Conservation (phyloP, 2,329 filamentous ascomycete genomes). For the Coleophoma cylindrospora region DNA sequence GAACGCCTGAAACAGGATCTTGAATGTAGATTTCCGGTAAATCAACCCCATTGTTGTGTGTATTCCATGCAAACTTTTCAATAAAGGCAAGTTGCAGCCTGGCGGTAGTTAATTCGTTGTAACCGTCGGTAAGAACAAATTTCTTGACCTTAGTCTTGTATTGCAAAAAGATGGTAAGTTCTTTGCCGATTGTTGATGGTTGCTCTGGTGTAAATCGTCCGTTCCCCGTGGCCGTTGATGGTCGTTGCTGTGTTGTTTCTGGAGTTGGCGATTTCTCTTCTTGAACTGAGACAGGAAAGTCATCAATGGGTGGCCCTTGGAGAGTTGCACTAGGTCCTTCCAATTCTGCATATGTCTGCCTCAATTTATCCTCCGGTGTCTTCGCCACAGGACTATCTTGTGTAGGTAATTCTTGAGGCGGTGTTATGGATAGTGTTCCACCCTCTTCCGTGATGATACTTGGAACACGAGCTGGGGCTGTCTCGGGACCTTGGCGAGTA, state of each 20-base stretch:
- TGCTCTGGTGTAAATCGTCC: constrained; percentile 52
- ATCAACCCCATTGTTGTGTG: constrained; percentile 86
- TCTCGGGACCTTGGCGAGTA: constrained; percentile 45
- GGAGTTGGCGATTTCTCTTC: constrained; percentile 7
- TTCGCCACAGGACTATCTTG: constrained; percentile 29
- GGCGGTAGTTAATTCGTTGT: constrained; percentile 78
- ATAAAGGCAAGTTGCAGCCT: constrained; percentile 93
- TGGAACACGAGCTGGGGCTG: constrained; percentile 56
- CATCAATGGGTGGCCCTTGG: constrained; percentile 50
- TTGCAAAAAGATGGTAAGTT: constrained; percentile 89
- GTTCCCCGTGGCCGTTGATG: constrained; percentile 27
- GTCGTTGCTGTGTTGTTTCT: constrained; percentile 10
- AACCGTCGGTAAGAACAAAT: constrained; percentile 81
- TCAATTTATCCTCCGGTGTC: constrained; percentile 60
- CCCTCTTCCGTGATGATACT: constrained; percentile 55
- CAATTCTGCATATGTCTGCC: constrained; percentile 15
- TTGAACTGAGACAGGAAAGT: constrained; percentile 29
- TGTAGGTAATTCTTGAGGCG: constrained; percentile 28
- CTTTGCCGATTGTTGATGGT: constrained; percentile 72
- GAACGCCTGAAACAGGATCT: constrained; percentile 90
- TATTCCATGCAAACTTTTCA: constrained; percentile 99
- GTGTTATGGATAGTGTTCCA: constrained; percentile 23
- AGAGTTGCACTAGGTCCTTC: constrained; percentile 49
- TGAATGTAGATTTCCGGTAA: constrained; percentile 97
- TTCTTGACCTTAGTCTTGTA: constrained; percentile 98